A percentile compares a stretch with the other conserved stretches of the same genome.
Conservation (phyloP, 2,329 filamentous ascomycete species). For the Fusarium heterosporum region DNA sequence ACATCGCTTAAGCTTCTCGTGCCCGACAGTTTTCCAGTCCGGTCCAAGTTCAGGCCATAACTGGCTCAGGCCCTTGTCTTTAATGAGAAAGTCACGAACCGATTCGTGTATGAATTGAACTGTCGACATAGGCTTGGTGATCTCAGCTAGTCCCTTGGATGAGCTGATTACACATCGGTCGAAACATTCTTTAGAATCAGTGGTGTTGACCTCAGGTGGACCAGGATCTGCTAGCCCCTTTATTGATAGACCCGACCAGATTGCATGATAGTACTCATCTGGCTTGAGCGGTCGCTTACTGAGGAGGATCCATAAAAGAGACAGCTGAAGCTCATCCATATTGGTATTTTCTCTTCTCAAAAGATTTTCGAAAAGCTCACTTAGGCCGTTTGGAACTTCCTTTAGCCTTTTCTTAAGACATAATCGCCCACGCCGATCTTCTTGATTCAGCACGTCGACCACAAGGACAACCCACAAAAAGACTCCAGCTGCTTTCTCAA, state of each 20-base stretch:
- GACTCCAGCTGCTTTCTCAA: constrained; percentile 54
- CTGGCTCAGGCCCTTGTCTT: constrained; percentile 47
- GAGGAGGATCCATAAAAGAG: constrained; percentile 65
- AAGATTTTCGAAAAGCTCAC: constrained; percentile 63
- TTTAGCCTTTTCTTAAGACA: constrained; percentile 47
- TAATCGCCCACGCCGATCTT: constrained; percentile 46
- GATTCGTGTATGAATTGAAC: constrained; percentile 68
- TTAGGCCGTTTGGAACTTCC: constrained; percentile 55
- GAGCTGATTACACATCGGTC: constrained; percentile 52
- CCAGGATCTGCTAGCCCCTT: neutral
- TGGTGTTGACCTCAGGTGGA: constrained; percentile 35
- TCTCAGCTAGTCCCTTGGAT: constrained; percentile 64
- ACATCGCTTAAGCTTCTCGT: constrained; percentile 12
- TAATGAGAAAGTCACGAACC: constrained; percentile 60
- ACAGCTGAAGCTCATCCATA: constrained; percentile 56
- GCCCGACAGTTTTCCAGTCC: neutral
- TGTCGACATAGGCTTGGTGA: constrained; percentile 49
- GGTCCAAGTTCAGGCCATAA: constrained; percentile 30
- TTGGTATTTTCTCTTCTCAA: constrained; percentile 59
- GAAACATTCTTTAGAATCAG: neutral
- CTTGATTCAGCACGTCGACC: constrained; percentile 54
- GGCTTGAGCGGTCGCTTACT: constrained; percentile 57
- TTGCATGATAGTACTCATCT: constrained; percentile 57
- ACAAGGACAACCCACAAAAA: constrained; percentile 61
- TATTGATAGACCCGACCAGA: neutral